Percentiles rank a stretch among this genome's conserved stretches.
These are phyloP conservation scores for Talaromyces funiculosus DNA, from an alignment of 2,329 filamentous ascomycete genomes.

Conservation along the genomic window DNA sequence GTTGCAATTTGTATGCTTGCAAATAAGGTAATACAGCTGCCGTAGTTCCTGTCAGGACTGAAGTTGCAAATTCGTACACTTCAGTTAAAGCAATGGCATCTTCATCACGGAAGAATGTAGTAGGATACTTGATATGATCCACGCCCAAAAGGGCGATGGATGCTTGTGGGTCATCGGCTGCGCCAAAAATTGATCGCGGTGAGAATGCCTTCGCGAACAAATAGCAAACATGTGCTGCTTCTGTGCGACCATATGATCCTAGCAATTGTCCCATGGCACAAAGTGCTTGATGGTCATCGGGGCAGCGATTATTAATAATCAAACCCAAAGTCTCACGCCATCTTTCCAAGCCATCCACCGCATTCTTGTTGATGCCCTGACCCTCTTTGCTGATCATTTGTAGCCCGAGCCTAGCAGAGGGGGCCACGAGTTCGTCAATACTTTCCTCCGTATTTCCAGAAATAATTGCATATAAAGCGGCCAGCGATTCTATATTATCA, in stretches of 20 bases:
- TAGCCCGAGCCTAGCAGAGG: slow-evolving; percentile 83
- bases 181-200: slow-evolving; percentile 63
- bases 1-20: slow-evolving; percentile 83
- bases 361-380: slow-evolving; percentile 60
- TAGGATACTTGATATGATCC: slow-evolving; percentile 66
- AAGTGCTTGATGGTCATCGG: slow-evolving; percentile 70
- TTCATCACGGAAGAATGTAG: slow-evolving; percentile 70
- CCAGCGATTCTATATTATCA: slow-evolving; percentile 77
- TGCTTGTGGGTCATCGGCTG: slow-evolving; percentile 71
- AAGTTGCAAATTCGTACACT: slow-evolving; percentile 84
- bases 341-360: slow-evolving; percentile 78
- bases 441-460: slow-evolving; percentile 93
- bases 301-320: slow-evolving; percentile 80
- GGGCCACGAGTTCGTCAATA: slow-evolving; percentile 89
- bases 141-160: slow-evolving; percentile 80
- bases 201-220: slow-evolving; percentile 65
- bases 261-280: slow-evolving; percentile 76
- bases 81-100: slow-evolving; percentile 93
- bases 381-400: slow-evolving; percentile 76
- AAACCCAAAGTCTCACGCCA: slow-evolving; percentile 89
- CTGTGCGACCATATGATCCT: slow-evolving; percentile 75
- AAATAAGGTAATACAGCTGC: slow-evolving; percentile 68
- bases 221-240: slow-evolving; percentile 91
- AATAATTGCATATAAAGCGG: slow-evolving; percentile 87
- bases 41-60: slow-evolving; percentile 57